These are phyloP conservation scores for Didymella exigua DNA, from an alignment of 2,329 filamentous ascomycete species.

Conservation along the genomic window DNA sequence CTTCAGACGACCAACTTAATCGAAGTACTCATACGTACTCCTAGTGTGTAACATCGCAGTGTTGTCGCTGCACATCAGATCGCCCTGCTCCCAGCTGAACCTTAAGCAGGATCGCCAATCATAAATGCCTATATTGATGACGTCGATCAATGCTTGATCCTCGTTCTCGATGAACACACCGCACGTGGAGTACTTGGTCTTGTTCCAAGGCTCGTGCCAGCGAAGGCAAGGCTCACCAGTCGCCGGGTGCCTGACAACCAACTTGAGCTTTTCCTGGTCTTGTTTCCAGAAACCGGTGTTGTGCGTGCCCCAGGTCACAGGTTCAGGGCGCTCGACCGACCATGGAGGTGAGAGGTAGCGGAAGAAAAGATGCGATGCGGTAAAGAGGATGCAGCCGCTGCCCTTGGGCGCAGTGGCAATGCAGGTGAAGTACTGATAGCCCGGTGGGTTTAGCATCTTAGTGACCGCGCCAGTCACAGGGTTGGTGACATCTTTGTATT, in stretches of 20 bases:
- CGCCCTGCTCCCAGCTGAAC: constrained; percentile 61
- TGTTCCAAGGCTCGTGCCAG: constrained; percentile 63
- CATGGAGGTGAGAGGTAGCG: constrained; percentile 52
- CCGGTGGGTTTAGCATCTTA: constrained; percentile 39
- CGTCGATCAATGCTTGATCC: constrained; percentile 46
- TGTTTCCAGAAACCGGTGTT: constrained; percentile 40
- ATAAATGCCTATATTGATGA: constrained; percentile 53
- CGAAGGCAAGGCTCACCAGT: constrained; percentile 57
- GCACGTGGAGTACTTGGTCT: constrained; percentile 58
- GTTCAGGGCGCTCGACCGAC: constrained; percentile 46
- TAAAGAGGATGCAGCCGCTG: constrained; percentile 62
- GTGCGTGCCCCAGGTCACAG: constrained; percentile 41
- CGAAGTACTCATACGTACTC: constrained; percentile 55
- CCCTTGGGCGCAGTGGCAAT: constrained; percentile 55
- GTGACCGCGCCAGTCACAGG: constrained; percentile 51
- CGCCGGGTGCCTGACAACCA: constrained; percentile 55
- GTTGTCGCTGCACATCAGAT: constrained; percentile 62
- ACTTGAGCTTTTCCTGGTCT: constrained; percentile 51
- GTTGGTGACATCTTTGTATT: constrained; percentile 51
- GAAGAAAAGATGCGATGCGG: constrained; percentile 58
- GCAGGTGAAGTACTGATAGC: constrained; percentile 61
- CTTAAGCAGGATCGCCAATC: constrained; percentile 59
- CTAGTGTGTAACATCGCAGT: constrained; percentile 55
- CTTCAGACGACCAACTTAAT: constrained; percentile 32
- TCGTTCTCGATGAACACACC: constrained; percentile 52